Conservation (phyloP, 1,284 basidiomycete species). For the Cryptococcus hybrid region DNA sequence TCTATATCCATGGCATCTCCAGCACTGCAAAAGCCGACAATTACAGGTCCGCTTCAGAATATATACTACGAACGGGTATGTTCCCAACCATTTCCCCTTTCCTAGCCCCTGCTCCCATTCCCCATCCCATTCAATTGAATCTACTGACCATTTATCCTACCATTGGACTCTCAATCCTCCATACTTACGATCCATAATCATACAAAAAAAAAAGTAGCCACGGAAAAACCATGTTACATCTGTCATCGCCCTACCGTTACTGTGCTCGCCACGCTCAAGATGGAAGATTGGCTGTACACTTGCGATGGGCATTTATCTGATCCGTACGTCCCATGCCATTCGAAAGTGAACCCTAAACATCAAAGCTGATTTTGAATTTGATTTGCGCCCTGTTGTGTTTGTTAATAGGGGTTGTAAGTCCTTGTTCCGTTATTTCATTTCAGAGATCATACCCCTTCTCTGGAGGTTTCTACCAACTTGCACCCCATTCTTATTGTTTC, state of each 20-base stretch:
- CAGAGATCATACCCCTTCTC: too few species aligned
- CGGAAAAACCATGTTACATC: conserved; percentile 45
- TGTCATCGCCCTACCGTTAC: conserved; percentile 43
- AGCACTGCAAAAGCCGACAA: too few species aligned
- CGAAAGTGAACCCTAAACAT: not conserved
- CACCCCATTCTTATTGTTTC: not conserved
- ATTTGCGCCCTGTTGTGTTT: too few species aligned
- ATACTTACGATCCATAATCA: not conserved
- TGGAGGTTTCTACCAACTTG: too few species aligned
- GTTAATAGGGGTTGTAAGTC: conserved; percentile 23
- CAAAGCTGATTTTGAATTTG: too few species aligned
- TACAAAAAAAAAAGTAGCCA: conserved; percentile 36
- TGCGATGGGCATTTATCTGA: conserved; percentile 47
- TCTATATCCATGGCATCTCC: too few species aligned
- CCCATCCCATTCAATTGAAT: not conserved
- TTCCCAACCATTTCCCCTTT: not conserved
- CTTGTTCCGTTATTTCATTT: not conserved
- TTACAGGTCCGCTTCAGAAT: conserved; percentile 28
- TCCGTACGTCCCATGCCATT: conserved; percentile 28
- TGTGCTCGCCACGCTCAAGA: conserved; percentile 45
- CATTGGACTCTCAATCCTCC: not conserved
- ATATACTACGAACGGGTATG: conserved; percentile 48
- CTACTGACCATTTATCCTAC: not conserved
- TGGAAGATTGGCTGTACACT: conserved; percentile 48
- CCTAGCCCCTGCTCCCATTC: not conserved